Evolutionary conservation across 2,329 filamentous ascomycete genomes (phyloP).

Genomic region (Aspergillus ochraceus): DNA sequence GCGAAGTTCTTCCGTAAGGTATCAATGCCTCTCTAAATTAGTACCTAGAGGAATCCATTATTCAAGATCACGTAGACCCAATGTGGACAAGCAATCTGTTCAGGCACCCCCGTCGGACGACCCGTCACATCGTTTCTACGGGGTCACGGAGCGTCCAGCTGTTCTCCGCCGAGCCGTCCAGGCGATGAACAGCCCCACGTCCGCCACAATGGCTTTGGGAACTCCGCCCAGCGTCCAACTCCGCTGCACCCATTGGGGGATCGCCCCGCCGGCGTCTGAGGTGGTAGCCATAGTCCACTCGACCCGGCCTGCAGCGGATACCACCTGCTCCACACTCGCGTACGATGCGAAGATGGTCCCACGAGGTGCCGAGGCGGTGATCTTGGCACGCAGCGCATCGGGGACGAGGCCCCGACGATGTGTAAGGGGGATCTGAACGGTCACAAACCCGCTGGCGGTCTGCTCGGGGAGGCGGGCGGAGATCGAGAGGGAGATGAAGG

Average conservation of each 20-base stretch:
- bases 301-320: constrained; percentile 11
- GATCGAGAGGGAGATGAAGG: constrained; percentile 34
- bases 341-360: constrained; percentile 34
- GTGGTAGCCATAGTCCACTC: constrained; percentile 42
- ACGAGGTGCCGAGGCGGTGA: constrained; percentile 23
- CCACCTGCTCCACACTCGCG: constrained; percentile 36
- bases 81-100: not conserved
- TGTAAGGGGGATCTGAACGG: constrained; percentile 34
- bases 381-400: constrained; percentile 18
- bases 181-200: constrained; percentile 40
- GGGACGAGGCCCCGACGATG: constrained; percentile 17
- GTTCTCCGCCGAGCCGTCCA: constrained; percentile 28
- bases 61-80: no score
- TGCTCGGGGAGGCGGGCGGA: constrained; percentile 23
- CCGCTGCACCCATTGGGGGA: constrained; percentile 39
- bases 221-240: constrained; percentile 39
- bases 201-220: constrained; percentile 37
- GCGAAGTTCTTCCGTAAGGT: no score
- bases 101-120: not conserved
- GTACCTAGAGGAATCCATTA: no score
- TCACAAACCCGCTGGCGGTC: constrained; percentile 28
- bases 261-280: constrained; percentile 37
- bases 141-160: not conserved
- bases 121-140: not conserved
- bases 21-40: no score